Percentiles rank a stretch among this genome's conserved stretches.
These are phyloP conservation scores for Fusarium tuaranense DNA, from an alignment of 2,329 filamentous ascomycete species.

Conservation along the genomic window DNA sequence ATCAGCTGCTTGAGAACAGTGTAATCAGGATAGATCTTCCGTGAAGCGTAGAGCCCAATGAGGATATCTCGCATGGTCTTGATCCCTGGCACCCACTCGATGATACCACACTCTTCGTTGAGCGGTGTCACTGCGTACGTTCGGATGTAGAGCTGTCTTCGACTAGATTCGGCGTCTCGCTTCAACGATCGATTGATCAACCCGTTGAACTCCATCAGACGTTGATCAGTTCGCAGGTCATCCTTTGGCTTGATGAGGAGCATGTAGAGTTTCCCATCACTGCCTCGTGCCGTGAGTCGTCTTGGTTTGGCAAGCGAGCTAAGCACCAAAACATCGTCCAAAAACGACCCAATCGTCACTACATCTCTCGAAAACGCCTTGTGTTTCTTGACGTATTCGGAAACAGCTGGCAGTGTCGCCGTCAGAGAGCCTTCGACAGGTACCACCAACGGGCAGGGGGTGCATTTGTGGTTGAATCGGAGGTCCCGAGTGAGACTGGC, in stretches of 20 bases:
- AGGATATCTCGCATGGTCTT: slow-evolving; percentile 95
- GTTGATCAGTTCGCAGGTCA: slow-evolving; percentile 95
- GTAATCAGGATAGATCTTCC: slow-evolving; percentile 79
- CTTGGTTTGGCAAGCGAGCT: slow-evolving; percentile 93
- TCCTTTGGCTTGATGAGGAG: slow-evolving; percentile 98
- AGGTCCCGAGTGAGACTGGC: slow-evolving; percentile 84
- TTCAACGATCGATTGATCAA: slow-evolving; percentile 98
- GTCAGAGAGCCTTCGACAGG: slow-evolving; percentile 88
- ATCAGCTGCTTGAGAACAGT: slow-evolving; percentile 70
- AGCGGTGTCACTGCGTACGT: slow-evolving; percentile 97
- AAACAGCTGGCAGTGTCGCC: slow-evolving; percentile 80
- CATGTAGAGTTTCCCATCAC: slow-evolving; percentile 88
- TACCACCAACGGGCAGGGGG: slow-evolving; percentile 87
- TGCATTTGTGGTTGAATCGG: slow-evolving; percentile 84
- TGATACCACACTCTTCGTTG: slow-evolving; percentile 97
- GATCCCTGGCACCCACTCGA: slow-evolving; percentile 98
- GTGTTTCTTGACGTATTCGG: slow-evolving; percentile 81
- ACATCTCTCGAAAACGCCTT: slow-evolving; percentile 89
- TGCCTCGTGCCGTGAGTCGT: slow-evolving; percentile 88
- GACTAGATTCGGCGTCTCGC: slow-evolving; percentile 89
- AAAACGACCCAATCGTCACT: slow-evolving; percentile 83
- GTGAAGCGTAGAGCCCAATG: slow-evolving; percentile 80
- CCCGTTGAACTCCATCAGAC: slow-evolving; percentile 98
- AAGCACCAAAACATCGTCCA: slow-evolving; percentile 90
- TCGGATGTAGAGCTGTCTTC: slow-evolving; percentile 92